These are phyloP conservation scores for Friedmanniomyces endolithicus DNA, from an alignment of 495 filamentous ascomycete species.

Conservation along the genomic window DNA sequence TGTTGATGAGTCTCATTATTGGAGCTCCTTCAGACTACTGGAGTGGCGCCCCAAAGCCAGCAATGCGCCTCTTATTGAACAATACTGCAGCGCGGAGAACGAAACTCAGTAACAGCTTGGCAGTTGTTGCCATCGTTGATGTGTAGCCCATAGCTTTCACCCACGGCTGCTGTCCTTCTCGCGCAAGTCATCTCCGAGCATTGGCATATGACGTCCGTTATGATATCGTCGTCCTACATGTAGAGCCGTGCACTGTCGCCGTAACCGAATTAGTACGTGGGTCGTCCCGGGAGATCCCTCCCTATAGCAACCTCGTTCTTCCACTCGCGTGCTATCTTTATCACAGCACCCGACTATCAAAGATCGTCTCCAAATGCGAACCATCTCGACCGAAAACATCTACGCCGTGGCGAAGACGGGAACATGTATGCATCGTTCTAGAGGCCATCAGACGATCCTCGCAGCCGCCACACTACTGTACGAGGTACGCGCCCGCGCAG, in stretches of 20 bases:
- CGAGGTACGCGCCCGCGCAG: neutral
- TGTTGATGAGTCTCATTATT: too few relatives aligned
- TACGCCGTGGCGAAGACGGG: neutral
- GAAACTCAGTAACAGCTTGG: too few relatives aligned
- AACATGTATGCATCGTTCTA: neutral
- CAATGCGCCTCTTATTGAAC: too few relatives aligned
- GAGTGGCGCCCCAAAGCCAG: too few relatives aligned
- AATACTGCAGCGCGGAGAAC: too few relatives aligned
- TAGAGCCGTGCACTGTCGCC: too few relatives aligned
- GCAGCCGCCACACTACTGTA: neutral
- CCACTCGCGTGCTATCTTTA: neutral
- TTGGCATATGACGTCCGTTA: too few relatives aligned
- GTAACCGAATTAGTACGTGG: too few relatives aligned
- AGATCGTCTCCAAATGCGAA: neutral
- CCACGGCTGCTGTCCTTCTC: neutral
- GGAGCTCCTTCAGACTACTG: too few relatives aligned
- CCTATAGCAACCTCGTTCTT: neutral
- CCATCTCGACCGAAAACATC: neutral
- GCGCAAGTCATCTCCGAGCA: neutral
- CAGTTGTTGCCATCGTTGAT: too few relatives aligned
- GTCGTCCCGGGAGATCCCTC: neutral
- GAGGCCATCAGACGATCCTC: neutral
- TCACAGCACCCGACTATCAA: neutral
- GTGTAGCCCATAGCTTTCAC: neutral
- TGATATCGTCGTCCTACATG: too few relatives aligned